phyloP scores from a whole-genome alignment of 2,329 filamentous ascomycete genomes.

The Talaromyces albobiverticillius region DNA sequence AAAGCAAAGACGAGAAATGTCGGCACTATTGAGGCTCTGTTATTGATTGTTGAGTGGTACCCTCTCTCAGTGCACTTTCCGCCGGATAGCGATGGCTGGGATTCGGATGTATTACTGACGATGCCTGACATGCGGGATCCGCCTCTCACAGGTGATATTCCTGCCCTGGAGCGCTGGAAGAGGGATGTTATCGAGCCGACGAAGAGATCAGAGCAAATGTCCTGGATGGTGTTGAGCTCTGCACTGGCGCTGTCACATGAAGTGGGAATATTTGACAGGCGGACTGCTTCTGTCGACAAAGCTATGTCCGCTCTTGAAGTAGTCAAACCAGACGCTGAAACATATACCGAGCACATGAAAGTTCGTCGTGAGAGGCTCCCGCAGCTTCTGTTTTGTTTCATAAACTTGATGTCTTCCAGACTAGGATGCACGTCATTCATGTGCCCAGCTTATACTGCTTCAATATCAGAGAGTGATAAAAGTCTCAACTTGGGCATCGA shows the following conservation, averaged over 20 bases:
- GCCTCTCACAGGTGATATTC: constrained; percentile 33
- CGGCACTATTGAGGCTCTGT: constrained; percentile 5
- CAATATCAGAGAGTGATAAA: constrained; percentile 24
- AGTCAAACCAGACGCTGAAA: neutral
- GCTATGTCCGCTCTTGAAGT: neutral
- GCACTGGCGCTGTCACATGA: constrained; percentile 51
- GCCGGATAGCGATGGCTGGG: constrained; percentile 52
- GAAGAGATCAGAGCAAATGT: constrained; percentile 53
- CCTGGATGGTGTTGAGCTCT: constrained; percentile 55
- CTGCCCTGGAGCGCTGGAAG: constrained; percentile 42
- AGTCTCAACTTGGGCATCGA: constrained; percentile 26
- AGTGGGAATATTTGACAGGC: constrained; percentile 43
- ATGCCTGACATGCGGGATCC: neutral
- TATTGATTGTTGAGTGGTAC: constrained; percentile 50
- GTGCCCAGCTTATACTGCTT: constrained; percentile 38
- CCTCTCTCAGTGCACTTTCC: constrained; percentile 52
- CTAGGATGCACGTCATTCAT: constrained; percentile 44
- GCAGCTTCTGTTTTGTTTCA: constrained; percentile 38
- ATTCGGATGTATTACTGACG: constrained; percentile 46
- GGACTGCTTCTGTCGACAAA: constrained; percentile 14
- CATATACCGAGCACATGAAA: constrained; percentile 17
- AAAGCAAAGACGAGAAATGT: constrained; percentile 10
- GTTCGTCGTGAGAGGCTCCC: constrained; percentile 26
- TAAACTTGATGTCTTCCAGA: constrained; percentile 45
- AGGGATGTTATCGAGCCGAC: constrained; percentile 53